Conservation (phyloP, 2,329 filamentous ascomycete genomes). For the Coniochaeta sp. region DNA sequence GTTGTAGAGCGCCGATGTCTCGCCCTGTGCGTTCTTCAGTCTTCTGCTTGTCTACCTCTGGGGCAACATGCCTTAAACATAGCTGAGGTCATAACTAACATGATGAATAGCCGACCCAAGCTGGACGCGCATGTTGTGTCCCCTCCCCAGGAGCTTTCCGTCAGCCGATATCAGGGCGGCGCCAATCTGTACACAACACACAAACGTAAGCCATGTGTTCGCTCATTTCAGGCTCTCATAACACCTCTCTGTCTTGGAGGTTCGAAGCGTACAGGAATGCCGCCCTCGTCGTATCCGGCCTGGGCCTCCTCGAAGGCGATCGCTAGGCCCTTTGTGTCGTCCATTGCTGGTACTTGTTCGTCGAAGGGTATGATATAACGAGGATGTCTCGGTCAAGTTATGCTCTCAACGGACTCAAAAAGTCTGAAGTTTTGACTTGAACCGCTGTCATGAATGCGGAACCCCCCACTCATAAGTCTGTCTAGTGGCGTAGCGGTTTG, state of each 20-base stretch:
- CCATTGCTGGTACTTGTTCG: neutral
- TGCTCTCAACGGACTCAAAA: neutral
- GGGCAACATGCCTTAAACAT: too few relatives aligned
- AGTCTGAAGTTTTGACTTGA: neutral
- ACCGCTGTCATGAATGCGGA: neutral
- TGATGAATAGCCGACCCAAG: slow-evolving; percentile 65
- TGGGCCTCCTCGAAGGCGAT: slow-evolving; percentile 41
- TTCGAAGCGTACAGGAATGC: slow-evolving; percentile 32
- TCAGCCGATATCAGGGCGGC: slow-evolving; percentile 58
- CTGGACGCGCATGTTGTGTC: slow-evolving; percentile 72
- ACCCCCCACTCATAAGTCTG: neutral
- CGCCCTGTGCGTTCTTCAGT: slow-evolving; percentile 45
- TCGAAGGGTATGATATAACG: neutral
- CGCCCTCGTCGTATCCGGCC: slow-evolving; percentile 36
- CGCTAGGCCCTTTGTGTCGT: slow-evolving; percentile 21
- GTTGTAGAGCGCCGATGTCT: slow-evolving; percentile 69
- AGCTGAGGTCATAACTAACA: too few relatives aligned
- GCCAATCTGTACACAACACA: slow-evolving; percentile 29
- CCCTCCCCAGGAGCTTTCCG: slow-evolving; percentile 62
- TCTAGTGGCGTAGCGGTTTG: neutral
- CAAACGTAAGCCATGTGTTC: neutral
- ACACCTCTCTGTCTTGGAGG: neutral
- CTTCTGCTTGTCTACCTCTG: neutral
- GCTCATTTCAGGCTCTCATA: neutral
- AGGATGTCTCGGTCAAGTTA: neutral